Conservation (phyloP, 768 basidiomycete genomes). For the Amanita rubescens region DNA sequence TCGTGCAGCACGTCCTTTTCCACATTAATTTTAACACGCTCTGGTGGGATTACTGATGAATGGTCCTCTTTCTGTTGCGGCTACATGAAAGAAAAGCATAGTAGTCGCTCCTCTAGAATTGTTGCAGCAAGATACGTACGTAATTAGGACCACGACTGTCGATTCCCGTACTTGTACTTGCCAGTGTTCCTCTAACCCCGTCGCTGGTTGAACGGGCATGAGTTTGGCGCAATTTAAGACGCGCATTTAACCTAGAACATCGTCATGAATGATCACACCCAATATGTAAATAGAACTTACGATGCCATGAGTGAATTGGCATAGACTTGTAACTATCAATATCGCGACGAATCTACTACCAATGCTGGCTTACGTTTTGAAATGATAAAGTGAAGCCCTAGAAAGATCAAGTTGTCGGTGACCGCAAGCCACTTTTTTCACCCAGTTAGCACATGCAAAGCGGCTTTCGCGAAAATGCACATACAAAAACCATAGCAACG, state of each 20-base stretch:
- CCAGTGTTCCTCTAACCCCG: too few relatives aligned
- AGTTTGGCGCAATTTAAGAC: constrained; percentile 14
- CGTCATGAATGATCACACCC: not conserved
- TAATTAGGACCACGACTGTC: not conserved
- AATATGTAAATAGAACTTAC: constrained; percentile 10
- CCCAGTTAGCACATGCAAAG: not conserved
- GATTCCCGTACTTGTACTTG: too few relatives aligned
- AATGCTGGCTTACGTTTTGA: constrained; percentile 28
- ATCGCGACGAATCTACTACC: not conserved
- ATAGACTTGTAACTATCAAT: constrained; percentile 28
- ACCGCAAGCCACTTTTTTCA: constrained; percentile 39
- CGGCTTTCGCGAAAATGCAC: constrained; percentile 9
- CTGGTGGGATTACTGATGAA: constrained; percentile 5
- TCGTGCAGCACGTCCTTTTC: constrained; percentile 17
- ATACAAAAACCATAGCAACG: constrained; percentile 41
- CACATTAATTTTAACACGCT: constrained; percentile 14
- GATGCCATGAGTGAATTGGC: constrained; percentile 38
- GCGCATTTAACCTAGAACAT: constrained; percentile 15
- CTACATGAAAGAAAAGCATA: not conserved
- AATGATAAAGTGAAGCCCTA: constrained; percentile 44
- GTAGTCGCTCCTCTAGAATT: not conserved
- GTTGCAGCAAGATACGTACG: not conserved
- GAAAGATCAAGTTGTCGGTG: constrained; percentile 36
- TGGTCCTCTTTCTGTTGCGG: not conserved
- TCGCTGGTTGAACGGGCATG: constrained; percentile 2